phyloP scores from a whole-genome alignment of 257 asterid species.

The Solanum ossicruentum region DNA sequence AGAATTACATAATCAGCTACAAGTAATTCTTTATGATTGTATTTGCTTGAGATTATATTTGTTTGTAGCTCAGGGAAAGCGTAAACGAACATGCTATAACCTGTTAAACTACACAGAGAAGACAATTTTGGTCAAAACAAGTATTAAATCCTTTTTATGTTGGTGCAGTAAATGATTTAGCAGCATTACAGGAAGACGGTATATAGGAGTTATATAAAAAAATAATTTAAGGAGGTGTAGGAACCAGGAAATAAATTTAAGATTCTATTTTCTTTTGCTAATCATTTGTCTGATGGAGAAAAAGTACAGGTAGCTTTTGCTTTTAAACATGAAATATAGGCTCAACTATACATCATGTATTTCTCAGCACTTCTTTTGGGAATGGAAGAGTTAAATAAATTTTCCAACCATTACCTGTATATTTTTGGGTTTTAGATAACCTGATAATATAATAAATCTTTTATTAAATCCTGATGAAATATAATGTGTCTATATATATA shows the following conservation, averaged over 20 bases:
- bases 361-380: not conserved
- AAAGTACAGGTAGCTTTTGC: not conserved
- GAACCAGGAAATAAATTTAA: not conserved
- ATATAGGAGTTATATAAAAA: not conserved
- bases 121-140: not conserved
- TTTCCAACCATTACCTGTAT: not conserved
- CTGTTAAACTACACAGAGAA: not conserved
- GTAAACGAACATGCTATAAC: not conserved
- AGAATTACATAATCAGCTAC: not conserved
- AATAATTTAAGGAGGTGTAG: not conserved
- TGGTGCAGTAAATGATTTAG: not conserved
- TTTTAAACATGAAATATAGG: not conserved
- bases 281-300: not conserved
- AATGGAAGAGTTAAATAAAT: not conserved
- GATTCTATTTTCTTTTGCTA: not conserved
- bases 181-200: not conserved
- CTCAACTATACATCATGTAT: not conserved
- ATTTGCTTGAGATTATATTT: not conserved
- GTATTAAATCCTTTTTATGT: not conserved
- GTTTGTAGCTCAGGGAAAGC: not conserved
- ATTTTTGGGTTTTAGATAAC: not conserved
- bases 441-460: not conserved
- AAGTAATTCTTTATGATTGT: not conserved
- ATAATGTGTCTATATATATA: not conserved
- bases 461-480: not conserved